A percentile compares a stretch with the other conserved stretches of the same genome.
Conservation (phyloP, 129 eudicot genomes). For the Smallanthus sonchifolius region DNA sequence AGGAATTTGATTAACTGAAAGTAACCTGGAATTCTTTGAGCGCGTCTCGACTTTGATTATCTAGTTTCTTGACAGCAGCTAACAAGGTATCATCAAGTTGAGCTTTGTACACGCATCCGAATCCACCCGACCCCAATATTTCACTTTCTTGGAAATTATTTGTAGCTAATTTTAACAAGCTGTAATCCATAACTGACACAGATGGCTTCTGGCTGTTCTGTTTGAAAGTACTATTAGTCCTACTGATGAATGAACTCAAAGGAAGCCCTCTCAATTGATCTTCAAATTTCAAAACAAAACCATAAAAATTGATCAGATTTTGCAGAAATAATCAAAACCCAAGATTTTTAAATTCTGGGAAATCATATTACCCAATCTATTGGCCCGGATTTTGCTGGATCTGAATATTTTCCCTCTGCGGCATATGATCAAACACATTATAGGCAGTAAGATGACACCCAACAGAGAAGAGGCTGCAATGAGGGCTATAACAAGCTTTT, state of each 20-base stretch:
- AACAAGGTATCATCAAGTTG: constrained; percentile 37
- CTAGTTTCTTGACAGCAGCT: constrained; percentile 65
- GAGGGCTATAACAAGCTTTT: constrained; percentile 44
- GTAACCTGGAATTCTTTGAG: constrained; percentile 64
- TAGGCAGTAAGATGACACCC: constrained; percentile 40
- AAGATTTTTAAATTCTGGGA: background rate
- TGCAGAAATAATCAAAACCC: background rate
- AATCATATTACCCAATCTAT: constrained; percentile 41
- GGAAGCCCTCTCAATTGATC: constrained; percentile 34
- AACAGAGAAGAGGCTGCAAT: constrained; percentile 39
- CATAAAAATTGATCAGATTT: background rate
- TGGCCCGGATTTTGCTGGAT: constrained; percentile 22
- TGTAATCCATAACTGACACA: constrained; percentile 46
- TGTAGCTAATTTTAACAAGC: constrained; percentile 50
- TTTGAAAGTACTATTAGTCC: constrained; percentile 31
- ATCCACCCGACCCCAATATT: constrained; percentile 68
- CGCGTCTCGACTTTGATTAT: constrained; percentile 44
- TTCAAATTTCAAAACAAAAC: constrained; percentile 37
- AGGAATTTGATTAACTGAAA: background rate
- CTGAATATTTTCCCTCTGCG: constrained; percentile 39
- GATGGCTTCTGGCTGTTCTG: constrained; percentile 27
- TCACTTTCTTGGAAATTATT: constrained; percentile 54
- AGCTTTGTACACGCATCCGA: constrained; percentile 74
- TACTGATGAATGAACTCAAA: constrained; percentile 36
- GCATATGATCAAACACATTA: constrained; percentile 45